Evolutionary conservation across 139 green algal species (phyloP), one percentile per base, ranked within the genome.

Genomic region (Chlorella sp.): DNA sequence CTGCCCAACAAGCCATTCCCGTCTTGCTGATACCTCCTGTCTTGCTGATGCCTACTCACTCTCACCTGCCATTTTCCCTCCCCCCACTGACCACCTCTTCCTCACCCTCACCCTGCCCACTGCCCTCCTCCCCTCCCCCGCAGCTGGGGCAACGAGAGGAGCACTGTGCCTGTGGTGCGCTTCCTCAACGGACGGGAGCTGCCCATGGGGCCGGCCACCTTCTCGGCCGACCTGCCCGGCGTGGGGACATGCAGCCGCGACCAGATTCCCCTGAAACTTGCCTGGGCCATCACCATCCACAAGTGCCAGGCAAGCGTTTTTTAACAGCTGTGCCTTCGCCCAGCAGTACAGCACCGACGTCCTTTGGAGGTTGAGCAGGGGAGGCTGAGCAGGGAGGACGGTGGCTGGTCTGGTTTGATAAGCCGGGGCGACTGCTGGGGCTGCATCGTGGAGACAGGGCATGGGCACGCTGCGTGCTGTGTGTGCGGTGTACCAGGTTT

Each of bases 261-360:
- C 9, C 94, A 96, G 92, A 60, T 97, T 21, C 96, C 96, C 0
- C 92, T 98, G 76, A 96, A 95, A 93, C 93, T 97, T 40, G 95
- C 95, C 3, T 98, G 94, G 94, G 95, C 96, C 0, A 78, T 98
- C 69, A 96, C 95, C 36, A 94, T 98, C n/a, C 96, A 96, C 90
- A 96, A 95, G 90, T 85, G 53, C 28, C 89, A 91, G 83, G 64
- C 64, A 26, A 73, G 21, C 22, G 64, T 5, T n/a, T n/a, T n/a
- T n/a, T n/a, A n/a, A n/a, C n/a, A n/a, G n/a, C n/a, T n/a, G n/a
- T n/a, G n/a, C n/a, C n/a, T n/a, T n/a, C n/a, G n/a, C n/a, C n/a
- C n/a, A n/a, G n/a, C n/a, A n/a, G n/a, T n/a, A n/a, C n/a, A n/a
- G n/a, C n/a, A n/a, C n/a, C n/a, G n/a, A n/a, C n/a, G n/a, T n/a